phyloP scores from a whole-genome alignment of 2,329 filamentous ascomycete genomes.

The Fusarium floridanum region DNA sequence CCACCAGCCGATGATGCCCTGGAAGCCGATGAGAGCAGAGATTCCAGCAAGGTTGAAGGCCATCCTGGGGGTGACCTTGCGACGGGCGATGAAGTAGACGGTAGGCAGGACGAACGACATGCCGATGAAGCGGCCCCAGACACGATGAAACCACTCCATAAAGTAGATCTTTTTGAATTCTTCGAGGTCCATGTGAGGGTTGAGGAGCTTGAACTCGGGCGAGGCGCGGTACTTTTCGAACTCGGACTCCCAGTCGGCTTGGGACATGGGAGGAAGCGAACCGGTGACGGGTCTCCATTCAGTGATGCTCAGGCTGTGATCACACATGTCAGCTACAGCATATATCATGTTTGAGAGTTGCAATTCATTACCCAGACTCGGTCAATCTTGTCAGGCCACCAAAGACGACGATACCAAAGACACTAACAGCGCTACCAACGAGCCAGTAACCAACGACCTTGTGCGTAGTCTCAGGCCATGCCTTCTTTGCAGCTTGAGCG shows the following conservation, averaged over 20 bases:
- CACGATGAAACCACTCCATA: conserved; percentile 97
- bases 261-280: conserved; percentile 83
- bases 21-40: conserved; percentile 89
- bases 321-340: conserved; percentile 5
- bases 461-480: conserved; percentile 73
- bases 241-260: conserved; percentile 89
- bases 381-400: conserved; percentile 94
- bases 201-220: conserved; percentile 92
- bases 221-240: conserved; percentile 93
- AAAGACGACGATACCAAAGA: conserved; percentile 97
- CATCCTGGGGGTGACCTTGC: conserved; percentile 83
- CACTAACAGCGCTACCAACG: conserved; percentile 88
- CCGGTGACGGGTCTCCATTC: conserved; percentile 99
- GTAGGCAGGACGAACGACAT: conserved; percentile 90
- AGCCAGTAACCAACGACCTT: conserved; percentile 93
- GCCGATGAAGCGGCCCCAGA: conserved; percentile 94
- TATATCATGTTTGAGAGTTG: background rate
- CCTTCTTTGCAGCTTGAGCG: conserved; percentile 49
- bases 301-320: conserved; percentile 87
- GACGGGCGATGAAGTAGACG: conserved; percentile 85
- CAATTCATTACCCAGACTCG: conserved; percentile 82
- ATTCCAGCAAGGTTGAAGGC: conserved; percentile 84
- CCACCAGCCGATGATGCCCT: conserved; percentile 98
- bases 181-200: conserved; percentile 89
- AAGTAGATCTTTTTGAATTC: conserved; percentile 99